phyloP scores from a whole-genome alignment of 2,329 filamentous ascomycete species.

The Beauveria bassiana region DNA sequence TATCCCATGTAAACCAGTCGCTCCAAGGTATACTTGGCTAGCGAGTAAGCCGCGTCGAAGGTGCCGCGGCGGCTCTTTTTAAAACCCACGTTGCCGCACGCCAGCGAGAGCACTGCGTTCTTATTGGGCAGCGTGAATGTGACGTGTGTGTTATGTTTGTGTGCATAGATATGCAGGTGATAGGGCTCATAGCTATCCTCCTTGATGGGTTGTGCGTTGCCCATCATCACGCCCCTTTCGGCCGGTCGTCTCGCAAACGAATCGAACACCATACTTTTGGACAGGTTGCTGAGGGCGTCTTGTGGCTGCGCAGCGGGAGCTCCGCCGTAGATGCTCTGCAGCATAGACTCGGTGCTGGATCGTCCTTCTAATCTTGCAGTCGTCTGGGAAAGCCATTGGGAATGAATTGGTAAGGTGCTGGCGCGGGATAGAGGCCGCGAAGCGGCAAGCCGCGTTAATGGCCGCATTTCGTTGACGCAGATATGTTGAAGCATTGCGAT shows the following conservation, averaged over 20 bases:
- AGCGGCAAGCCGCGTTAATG: background rate
- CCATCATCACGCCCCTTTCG: constrained; percentile 26
- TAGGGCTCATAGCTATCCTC: constrained; percentile 53
- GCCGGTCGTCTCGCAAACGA: constrained; percentile 25
- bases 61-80: constrained; percentile 68
- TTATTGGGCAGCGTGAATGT: constrained; percentile 79
- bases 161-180: constrained; percentile 78
- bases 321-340: constrained; percentile 28
- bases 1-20: constrained; percentile 77
- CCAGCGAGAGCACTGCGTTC: constrained; percentile 70
- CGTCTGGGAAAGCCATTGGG: constrained; percentile 34
- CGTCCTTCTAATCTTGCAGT: constrained; percentile 17
- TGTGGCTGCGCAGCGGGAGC: constrained; percentile 15
- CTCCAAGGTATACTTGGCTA: constrained; percentile 75
- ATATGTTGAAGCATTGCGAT: background rate
- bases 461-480: background rate
- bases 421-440: background rate
- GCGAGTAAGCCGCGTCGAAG: constrained; percentile 89
- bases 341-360: constrained; percentile 21
- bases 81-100: constrained; percentile 87
- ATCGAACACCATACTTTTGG: constrained; percentile 33
- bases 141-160: constrained; percentile 93
- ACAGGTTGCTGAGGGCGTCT: constrained; percentile 26
- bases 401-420: background rate
- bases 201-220: constrained; percentile 18